Evolutionary conservation across 2,329 filamentous ascomycete genomes (phyloP), one percentile per base, ranked within the genome.

Genomic region (Phialocephala sp.): DNA sequence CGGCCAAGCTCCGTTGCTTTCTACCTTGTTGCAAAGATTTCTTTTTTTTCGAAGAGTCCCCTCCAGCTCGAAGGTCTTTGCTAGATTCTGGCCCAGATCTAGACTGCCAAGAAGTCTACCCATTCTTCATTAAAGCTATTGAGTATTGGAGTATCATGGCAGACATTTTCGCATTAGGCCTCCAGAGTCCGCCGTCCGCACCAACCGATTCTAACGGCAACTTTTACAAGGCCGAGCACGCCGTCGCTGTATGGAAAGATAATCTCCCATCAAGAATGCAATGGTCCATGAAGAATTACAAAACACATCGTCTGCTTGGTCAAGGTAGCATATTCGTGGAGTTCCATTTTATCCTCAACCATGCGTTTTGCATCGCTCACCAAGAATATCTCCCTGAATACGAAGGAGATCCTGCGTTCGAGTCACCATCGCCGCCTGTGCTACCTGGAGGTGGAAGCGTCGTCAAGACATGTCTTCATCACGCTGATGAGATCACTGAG

Each of bases 211-310:
- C 4, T 5, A n/a, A 24, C n/a, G 22, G 45, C 20, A 8, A 20
- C 45, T 50, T 50, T 24, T 50, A 50, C 45, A 50, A 50, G 45
- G 22, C 45, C 8, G 45, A 50, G 45, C n/a, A 50, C 22, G 18
- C 45, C n/a, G 22, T 50, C 45, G 22, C 22, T 11, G 5, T 5
- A 22, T 50, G 18, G 8, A 50, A 50, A 22, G n/a, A 9, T 6
- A 50, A 22, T 50, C 45, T 50, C 18, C 45, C 45, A 22, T 50
- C n/a, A 6, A 50, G 45, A 20, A 50, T 50, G 45, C 45, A 50
- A 24, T 50, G 45, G 45, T 50, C 45, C 12, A 22, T 50, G n/a
- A 50, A 50, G n/a, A 50, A 50, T 50, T 50, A 50, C n/a, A 50
- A 50, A n/a, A 50, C 45, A 14, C 45, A 50, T 50, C n/a, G n/a